Conservation (phyloP, 1,284 basidiomycete genomes). For the Ustilago curta region DNA sequence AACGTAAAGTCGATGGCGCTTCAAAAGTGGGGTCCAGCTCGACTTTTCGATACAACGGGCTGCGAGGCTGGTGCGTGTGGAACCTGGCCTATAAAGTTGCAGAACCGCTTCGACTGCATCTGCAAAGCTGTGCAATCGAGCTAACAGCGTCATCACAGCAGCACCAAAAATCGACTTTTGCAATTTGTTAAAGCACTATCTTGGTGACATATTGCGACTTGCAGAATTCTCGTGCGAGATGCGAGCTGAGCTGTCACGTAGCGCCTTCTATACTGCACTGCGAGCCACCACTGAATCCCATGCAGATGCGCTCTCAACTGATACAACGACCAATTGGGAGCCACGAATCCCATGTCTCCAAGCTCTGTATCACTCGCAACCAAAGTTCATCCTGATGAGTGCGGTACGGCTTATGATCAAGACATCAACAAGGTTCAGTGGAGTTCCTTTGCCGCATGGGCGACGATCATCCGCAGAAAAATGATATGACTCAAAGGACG, state of each 20-base stretch:
- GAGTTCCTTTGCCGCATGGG: not conserved
- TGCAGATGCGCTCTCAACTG: too few species aligned
- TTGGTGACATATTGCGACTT: too few species aligned
- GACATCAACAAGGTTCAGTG: not conserved
- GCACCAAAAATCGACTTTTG: not conserved
- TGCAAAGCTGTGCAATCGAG: not conserved
- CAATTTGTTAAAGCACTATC: not conserved
- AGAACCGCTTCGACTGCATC: not conserved
- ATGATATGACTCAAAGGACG: conserved; percentile 42
- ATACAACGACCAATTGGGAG: too few species aligned
- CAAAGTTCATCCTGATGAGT: not conserved
- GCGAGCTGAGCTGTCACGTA: too few species aligned
- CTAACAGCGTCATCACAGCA: too few species aligned
- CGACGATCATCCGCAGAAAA: conserved; percentile 13
- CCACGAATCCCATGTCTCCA: too few species aligned
- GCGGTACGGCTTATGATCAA: not conserved
- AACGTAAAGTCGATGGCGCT: not conserved
- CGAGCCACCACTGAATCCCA: too few species aligned
- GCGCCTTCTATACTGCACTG: too few species aligned
- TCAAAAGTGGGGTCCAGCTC: conserved; percentile 9
- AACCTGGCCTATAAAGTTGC: too few species aligned
- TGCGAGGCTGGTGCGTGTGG: conserved; percentile 3
- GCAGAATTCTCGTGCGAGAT: too few species aligned
- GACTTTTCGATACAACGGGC: not conserved
- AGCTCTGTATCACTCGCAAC: too few species aligned